These are phyloP conservation scores for Aspergillus novofumigatus DNA, from an alignment of 2,329 filamentous ascomycete species.

Conservation along the genomic window DNA sequence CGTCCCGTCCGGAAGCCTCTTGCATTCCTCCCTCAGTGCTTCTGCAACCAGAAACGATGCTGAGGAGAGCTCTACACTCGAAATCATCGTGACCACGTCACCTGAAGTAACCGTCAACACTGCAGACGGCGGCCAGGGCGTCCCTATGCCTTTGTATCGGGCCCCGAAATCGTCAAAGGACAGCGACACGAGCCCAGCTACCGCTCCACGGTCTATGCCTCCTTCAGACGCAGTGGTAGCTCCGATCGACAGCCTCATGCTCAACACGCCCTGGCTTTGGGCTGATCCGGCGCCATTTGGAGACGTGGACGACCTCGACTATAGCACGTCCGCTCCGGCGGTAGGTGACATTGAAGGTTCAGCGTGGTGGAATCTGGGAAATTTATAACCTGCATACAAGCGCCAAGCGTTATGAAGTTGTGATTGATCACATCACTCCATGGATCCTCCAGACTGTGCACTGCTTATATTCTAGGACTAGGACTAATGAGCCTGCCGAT, in stretches of 20 bases:
- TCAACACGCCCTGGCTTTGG: constrained; percentile 35
- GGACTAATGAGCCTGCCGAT: not conserved
- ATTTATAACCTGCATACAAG: constrained; percentile 19
- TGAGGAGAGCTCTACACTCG: constrained; percentile 39
- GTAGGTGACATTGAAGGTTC: constrained; percentile 30
- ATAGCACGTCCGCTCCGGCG: constrained; percentile 22
- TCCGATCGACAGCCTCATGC: constrained; percentile 32
- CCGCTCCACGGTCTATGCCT: constrained; percentile 1
- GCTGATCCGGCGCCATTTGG: constrained; percentile 29
- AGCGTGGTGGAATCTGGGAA: constrained; percentile 35
- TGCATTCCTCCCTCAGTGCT: constrained; percentile 41
- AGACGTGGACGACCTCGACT: constrained; percentile 29
- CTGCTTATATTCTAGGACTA: not conserved
- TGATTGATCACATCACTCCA: not conserved
- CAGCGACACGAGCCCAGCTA: not conserved
- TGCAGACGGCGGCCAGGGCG: constrained; percentile 49
- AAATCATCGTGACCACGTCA: constrained; percentile 50
- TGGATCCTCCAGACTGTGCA: not conserved
- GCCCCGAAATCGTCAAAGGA: constrained; percentile 2
- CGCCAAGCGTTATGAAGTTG: not conserved
- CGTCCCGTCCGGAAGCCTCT: constrained; percentile 35
- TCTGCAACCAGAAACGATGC: constrained; percentile 29
- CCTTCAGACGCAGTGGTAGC: constrained; percentile 24
- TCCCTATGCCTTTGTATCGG: constrained; percentile 35
- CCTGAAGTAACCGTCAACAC: constrained; percentile 52